Evolutionary conservation across 1,284 basidiomycete genomes (phyloP), one percentile per base, ranked within the genome.

Genomic region (Ceratobasidium sp.): DNA sequence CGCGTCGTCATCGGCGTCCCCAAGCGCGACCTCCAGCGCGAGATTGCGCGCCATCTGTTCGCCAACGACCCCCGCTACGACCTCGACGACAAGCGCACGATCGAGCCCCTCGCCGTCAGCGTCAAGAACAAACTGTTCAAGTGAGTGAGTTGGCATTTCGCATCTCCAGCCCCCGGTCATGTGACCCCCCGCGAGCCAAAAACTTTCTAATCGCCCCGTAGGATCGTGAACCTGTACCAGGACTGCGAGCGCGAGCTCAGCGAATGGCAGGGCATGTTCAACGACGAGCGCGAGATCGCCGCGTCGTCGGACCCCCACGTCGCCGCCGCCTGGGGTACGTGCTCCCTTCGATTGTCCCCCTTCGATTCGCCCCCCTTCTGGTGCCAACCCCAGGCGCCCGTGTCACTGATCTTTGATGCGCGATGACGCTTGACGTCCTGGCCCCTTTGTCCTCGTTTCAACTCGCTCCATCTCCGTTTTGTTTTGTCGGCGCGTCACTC

Each of bases 11-110:
- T 77, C 26, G 78, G 76, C 49, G 78, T 80, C 51, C 78, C 79
- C 13, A 80, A 80, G 63, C 78, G 79, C 68, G 79, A 80, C 63
- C 78, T 80, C n/a, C 79, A 80, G 67, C 68, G 79, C 31, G 79
- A 80, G 65, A 79, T 80, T 63, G 79, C 79, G 26, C 75, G 78
- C 17, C 71, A 80, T 77, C 73, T 80, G 20, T 80, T 80, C 49
- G 75, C 64, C 8, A 67, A 73, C 58, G 79, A 80, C 73, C 31
- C 74, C 31, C 79, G 79, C 64, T 80, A 76, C 69, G 78, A 79
- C 65, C 66, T 78, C 53, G 77, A 79, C 17, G 79, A 80, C 66
- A 75, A 76, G 61, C 77, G 71, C 56, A 76, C 77, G 23, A 67
- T 79, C 54, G 79, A 80, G 74, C 71, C 76, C 37, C 79, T 80